Evolutionary conservation across 352 stramenopile genomes (phyloP).

Genomic region (Pythium coloratum): DNA sequence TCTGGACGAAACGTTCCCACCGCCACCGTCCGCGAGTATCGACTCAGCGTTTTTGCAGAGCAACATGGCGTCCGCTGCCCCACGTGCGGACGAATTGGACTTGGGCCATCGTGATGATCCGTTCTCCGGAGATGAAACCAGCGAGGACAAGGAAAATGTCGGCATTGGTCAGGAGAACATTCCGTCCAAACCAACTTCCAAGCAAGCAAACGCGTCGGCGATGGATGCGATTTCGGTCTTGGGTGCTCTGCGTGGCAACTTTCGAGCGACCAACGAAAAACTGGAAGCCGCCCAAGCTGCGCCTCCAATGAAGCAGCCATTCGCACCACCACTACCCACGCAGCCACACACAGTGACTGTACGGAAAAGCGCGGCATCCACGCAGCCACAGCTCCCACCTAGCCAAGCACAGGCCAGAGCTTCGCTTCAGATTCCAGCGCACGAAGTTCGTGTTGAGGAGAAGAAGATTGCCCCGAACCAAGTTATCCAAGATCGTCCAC

Average conservation of each 20-base stretch:
- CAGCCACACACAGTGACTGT: too few relatives aligned
- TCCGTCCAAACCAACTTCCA: not conserved
- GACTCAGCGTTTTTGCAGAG: conserved; percentile 7
- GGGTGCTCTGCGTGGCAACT: not conserved
- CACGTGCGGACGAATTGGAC: not conserved
- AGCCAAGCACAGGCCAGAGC: not conserved
- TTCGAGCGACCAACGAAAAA: not conserved
- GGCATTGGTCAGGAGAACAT: not conserved
- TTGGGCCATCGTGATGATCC: not conserved
- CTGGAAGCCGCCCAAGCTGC: not conserved
- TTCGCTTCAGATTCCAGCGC: too few relatives aligned
- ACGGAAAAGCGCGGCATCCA: not conserved
- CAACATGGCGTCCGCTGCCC: conserved; percentile 1
- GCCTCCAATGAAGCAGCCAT: conserved; percentile 1
- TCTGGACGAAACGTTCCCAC: not conserved
- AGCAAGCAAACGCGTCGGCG: not conserved
- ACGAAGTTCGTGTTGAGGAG: too few relatives aligned
- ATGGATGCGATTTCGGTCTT: conserved; percentile 5
- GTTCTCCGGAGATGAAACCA: not conserved
- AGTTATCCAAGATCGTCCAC: too few relatives aligned
- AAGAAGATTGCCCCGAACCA: too few relatives aligned
- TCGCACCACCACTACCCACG: not conserved
- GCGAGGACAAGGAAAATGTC: conserved; percentile 5
- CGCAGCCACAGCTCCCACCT: not conserved
- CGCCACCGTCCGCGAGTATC: conserved; percentile 14